A percentile compares a stretch with the other conserved stretches of the same genome.
Evolutionary conservation across 305 asterid genomes (phyloP).

Genomic region (Ilex paraguariensis): DNA sequence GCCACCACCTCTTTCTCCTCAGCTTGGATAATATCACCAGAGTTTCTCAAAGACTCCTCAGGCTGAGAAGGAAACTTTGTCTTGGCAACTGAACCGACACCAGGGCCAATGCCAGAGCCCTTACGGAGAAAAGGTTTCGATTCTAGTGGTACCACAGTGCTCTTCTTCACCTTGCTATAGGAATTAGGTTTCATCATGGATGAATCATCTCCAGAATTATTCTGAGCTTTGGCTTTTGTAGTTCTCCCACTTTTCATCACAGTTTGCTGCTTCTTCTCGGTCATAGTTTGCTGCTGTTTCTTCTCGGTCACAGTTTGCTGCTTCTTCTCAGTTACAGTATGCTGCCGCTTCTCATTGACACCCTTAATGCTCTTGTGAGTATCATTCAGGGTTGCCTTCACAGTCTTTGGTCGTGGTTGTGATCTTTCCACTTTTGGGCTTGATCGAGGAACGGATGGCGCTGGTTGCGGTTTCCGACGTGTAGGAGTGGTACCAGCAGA

Average conservation of each 20-base stretch:
- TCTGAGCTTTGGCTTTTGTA: constrained; percentile 43
- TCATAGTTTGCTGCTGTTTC: constrained; percentile 3
- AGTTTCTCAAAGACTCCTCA: constrained; percentile 38
- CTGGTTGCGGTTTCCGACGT: constrained; percentile 65
- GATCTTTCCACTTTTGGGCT: constrained; percentile 50
- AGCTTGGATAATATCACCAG: constrained; percentile 25
- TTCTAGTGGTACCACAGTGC: constrained; percentile 89
- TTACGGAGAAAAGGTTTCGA: constrained; percentile 90
- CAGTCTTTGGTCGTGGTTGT: constrained; percentile 38
- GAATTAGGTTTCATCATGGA: constrained; percentile 56
- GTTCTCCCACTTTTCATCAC: constrained; percentile 31
- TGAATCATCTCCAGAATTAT: constrained; percentile 39
- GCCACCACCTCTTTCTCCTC: constrained; percentile 36
- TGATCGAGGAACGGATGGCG: constrained; percentile 41
- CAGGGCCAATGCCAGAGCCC: constrained; percentile 59
- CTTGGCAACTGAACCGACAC: constrained; percentile 41
- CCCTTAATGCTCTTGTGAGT: constrained; percentile 36
- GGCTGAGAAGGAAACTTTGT: constrained; percentile 38
- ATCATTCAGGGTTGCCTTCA: constrained; percentile 41
- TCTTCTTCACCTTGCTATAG: constrained; percentile 66
- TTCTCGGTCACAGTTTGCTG: constrained; percentile 18
- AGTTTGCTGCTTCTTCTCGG: constrained; percentile 15
- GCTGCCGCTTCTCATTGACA: neutral
- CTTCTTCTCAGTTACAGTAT: neutral
- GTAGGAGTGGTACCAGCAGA: constrained; percentile 38